Base-by-base conservation (phyloP, 148 eudicot genomes). In the Selenicereus undatus region DNA sequence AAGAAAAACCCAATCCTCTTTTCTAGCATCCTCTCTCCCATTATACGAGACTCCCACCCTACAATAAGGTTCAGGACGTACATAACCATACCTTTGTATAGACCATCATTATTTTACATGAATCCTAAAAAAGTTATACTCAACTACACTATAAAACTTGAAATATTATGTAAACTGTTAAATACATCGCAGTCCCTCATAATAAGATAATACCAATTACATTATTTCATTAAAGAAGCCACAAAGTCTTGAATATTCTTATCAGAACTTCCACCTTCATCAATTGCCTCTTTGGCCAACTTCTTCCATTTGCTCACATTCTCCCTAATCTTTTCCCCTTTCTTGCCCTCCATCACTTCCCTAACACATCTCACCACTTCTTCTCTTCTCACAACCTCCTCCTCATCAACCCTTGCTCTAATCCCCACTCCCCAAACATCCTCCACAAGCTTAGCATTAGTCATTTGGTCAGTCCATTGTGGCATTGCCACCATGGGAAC, bases 351-450 rank as follows among this genome's bases (percentile, higher is more conserved):
- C 89, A 91, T 90, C 9, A 90, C 89, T 29, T 85, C 90, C 78
- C 74, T 88, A 24, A 91, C 58, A 39, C 84, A 84, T 0, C 79
- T 64, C 27, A 82, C 89, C 9, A 91, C 30, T 18, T 71, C 76
- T 4, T 83, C 86, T 54, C 88, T 84, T 45, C 79, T 77, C 11
- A 81, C 87, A 48, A 86, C 35, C 52, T 88, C 95, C 27, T 75
- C 71, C 11, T 79, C 81, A 48, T 84, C 86, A 0, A 66, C 78
- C 86, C 82, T 84, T 8, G 85, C 88, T 64, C 93, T 79, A 2
- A 90, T 45, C 4, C 95, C 93, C 11, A 88, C 77, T 8, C 83
- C 70, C 95, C 95, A 91, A 65, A 90, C 89, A 84, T 91, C 95
- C 82, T 88, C 86, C 76, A 88, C 89, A 71, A 80, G 82, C 87